Evolutionary conservation across 305 asterid species (phyloP).

Genomic region (Fraxinus floribunda): DNA sequence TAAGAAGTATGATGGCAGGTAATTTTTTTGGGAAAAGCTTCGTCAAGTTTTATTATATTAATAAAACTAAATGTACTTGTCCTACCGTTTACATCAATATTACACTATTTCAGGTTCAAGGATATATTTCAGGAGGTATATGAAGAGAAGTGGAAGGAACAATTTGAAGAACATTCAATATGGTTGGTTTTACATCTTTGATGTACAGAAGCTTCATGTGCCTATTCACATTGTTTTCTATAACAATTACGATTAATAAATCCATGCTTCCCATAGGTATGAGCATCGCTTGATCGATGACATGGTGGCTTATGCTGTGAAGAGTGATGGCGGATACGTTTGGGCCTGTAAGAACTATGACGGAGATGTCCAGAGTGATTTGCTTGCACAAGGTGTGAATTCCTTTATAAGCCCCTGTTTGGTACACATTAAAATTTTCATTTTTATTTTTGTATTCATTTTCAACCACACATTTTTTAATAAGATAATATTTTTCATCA

Average conservation of each 20-base stretch:
- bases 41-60: neutral
- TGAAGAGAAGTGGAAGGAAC: constrained; percentile 68
- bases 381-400: too few relatives aligned
- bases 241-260: too few relatives aligned
- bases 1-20: constrained; percentile 77
- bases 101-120: constrained; percentile 53
- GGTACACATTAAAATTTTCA: too few relatives aligned
- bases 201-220: neutral
- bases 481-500: too few relatives aligned
- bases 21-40: neutral
- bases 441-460: too few relatives aligned
- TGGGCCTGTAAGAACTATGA: too few relatives aligned
- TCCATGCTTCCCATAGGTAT: constrained; percentile 57
- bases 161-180: constrained; percentile 72
- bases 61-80: neutral
- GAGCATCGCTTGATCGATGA: constrained; percentile 96
- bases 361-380: too few relatives aligned
- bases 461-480: too few relatives aligned
- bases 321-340: constrained; percentile 90
- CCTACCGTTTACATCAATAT: neutral
- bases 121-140: constrained; percentile 90
- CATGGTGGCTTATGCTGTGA: constrained; percentile 89
- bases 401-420: too few relatives aligned
- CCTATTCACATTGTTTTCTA: neutral
- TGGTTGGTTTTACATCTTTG: constrained; percentile 35